Base-by-base conservation (phyloP, 2,329 filamentous ascomycete genomes). In the Arthrobotrys pseudoclavata region DNA sequence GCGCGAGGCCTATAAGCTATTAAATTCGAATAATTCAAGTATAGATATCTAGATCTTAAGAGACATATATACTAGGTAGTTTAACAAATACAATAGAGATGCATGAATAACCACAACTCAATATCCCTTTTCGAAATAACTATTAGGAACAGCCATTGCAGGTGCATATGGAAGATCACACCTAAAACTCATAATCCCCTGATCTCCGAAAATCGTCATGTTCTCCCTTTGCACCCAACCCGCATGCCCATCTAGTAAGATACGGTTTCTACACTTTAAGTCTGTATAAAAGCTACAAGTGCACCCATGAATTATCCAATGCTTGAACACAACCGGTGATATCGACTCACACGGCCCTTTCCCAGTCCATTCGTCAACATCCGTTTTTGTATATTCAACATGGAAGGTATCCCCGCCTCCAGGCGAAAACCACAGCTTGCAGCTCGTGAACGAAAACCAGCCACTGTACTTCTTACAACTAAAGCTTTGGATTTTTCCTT, bases 221-320 rank as follows among this genome's bases (percentile, higher is more conserved):
- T 34, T 29, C 29, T 57, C 29, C n/a, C 52, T 57, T 37, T 12
- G 9, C 4, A 57, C 52, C n/a, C 10, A 29, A 0, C 52, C 29
- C n/a, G n/a, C 10, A 22, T 34, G 1, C 3, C 52, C 52, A 37
- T 57, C 52, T 4, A 29, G 2, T 20, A 57, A 37, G n/a, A 37
- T 13, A 22, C n/a, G 26, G 4, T 6, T 13, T 22, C n/a, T 12
- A 34, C 52, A 57, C 9, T 37, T 6, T 12, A 13, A 10, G 12
- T 57, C 29, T 12, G 52, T 57, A 20, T 34, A 57, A 13, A 57
- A 57, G 7, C 18, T 22, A 37, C 52, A 57, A 20, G 29, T 57
- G 13, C 26, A 34, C 15, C 29, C 29, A 5, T 13, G 12, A 3
- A 57, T 57, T 4, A 13, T 37, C 52, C 52, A 57, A 29, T 57